phyloP scores from a whole-genome alignment of 1,139 yeast genomes.

The Yamadazyma atlantica region DNA sequence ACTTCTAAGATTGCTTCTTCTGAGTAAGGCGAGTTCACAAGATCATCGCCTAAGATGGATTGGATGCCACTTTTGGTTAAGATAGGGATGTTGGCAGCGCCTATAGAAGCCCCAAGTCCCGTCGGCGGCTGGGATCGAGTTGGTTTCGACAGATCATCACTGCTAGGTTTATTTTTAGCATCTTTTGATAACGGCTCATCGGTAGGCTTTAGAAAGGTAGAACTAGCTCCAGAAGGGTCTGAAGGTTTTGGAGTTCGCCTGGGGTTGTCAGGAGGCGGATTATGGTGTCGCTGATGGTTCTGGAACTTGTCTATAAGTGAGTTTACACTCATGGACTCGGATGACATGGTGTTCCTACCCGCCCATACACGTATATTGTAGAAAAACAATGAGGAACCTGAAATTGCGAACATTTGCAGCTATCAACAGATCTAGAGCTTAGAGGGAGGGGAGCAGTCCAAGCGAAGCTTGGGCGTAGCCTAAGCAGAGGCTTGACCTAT shows the following conservation, averaged over 20 bases:
- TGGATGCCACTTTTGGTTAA: neutral
- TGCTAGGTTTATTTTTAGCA: constrained; percentile 1
- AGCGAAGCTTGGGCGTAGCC: too few species aligned
- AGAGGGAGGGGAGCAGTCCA: too few species aligned
- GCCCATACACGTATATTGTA: constrained; percentile 1
- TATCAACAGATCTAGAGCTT: neutral
- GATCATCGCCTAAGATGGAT: constrained; percentile 51
- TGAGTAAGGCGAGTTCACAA: constrained; percentile 56
- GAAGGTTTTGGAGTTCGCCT: constrained; percentile 1
- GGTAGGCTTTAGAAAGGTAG: too few species aligned
- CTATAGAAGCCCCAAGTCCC: neutral
- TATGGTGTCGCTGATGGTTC: constrained; percentile 4
- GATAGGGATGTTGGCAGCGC: neutral
- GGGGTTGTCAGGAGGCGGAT: constrained; percentile 2
- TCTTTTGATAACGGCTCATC: neutral
- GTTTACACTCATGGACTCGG: constrained; percentile 27
- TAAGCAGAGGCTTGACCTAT: too few species aligned
- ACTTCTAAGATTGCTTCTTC: constrained; percentile 66
- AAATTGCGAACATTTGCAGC: constrained; percentile 1
- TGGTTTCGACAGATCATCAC: too few species aligned
- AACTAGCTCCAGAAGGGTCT: too few species aligned
- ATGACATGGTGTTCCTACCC: constrained; percentile 7
- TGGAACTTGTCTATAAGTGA: constrained; percentile 24
- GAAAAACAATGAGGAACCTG: neutral
- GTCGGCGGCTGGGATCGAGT: too few species aligned